A percentile compares a stretch with the other conserved stretches of the same genome.
phyloP scores from a whole-genome alignment of 2,329 filamentous ascomycete genomes.

The Fusarium praegraminearum region DNA sequence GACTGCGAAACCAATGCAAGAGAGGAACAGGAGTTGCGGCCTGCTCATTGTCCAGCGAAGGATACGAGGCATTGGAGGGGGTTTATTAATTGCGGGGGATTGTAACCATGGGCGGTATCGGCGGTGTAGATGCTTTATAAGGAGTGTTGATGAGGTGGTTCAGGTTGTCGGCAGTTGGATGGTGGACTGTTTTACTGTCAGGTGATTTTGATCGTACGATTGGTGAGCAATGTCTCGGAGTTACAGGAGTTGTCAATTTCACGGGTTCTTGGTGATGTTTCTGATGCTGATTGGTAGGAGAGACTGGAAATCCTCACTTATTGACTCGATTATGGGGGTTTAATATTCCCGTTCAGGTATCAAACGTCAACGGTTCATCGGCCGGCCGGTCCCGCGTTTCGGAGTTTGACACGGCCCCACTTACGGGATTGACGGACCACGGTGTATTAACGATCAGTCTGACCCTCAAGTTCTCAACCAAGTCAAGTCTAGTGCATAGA shows the following conservation, averaged over 20 bases:
- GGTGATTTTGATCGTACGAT: slow-evolving; percentile 43
- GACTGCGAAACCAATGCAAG: slow-evolving; percentile 47
- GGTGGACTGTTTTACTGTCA: slow-evolving; percentile 39
- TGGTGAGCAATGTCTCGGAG: slow-evolving; percentile 4
- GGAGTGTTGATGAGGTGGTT: neutral
- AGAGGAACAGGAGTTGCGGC: slow-evolving; percentile 45
- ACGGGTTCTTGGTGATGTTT: neutral
- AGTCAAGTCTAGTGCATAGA: neutral
- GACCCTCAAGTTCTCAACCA: neutral
- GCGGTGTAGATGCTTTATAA: slow-evolving; percentile 37
- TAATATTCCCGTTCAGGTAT: neutral
- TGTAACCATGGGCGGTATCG: slow-evolving; percentile 37
- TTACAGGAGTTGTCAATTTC: neutral
- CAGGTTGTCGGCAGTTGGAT: slow-evolving; percentile 22
- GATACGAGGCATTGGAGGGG: slow-evolving; percentile 46
- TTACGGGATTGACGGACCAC: neutral
- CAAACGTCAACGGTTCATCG: neutral
- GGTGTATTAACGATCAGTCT: neutral
- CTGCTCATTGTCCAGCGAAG: slow-evolving; percentile 48
- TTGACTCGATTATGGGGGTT: neutral
- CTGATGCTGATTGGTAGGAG: neutral
- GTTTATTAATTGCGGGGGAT: slow-evolving; percentile 17
- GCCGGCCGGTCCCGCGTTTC: slow-evolving; percentile 12
- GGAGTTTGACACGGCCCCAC: slow-evolving; percentile 14
- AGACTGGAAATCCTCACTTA: neutral